Base-by-base conservation (phyloP, 495 filamentous ascomycete genomes). In the Daldinia loculata region DNA sequence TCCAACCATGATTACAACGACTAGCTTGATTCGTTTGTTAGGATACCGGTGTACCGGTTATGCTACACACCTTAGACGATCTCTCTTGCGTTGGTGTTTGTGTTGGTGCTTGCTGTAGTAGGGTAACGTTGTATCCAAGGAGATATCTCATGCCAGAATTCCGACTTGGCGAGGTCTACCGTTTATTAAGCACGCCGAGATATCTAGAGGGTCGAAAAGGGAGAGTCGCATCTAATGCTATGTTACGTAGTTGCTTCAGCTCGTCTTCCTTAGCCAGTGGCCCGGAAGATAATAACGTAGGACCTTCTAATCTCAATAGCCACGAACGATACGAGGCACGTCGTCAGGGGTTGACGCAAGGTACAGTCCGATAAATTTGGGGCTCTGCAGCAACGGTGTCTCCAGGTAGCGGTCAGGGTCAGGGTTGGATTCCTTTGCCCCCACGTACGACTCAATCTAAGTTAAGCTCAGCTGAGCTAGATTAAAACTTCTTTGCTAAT, bases 1-100 rank as follows among this genome's bases (percentile, higher is more conserved):
- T 17, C 73, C 73, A 26, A 77, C 75, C 75, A 76, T 77, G 61
- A 8, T 66, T 19, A 22, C 36, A 22, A 26, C 32, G 19, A 55
- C 51, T 38, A 34, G 27, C 45, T 17, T 52, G 12, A 17, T 36
- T 43, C 59, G 53, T 26, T 19, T 36, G 36, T 6, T 22, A 52
- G 24, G 50, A 34, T 62, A 41, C 56, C 52, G 17, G 45, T 66
- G 61, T 51, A 14, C 43, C 24, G 60, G 38, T 30, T 63, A 50
- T 57, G 17, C 38, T 15, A 63, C 36, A 60, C 24, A 12, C 5
- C 15, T 29, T 68, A 19, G 58, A 41, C 17, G 19, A 29, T 12
- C n/a, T 19, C 53, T 56, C 9, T 56, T n/a, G 27, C n/a, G 34
- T 56, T 36, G 53, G 30, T 27, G 60, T 32, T 57, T 22, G 38